Evolutionary conservation across 2,329 filamentous ascomycete genomes (phyloP), one percentile per base, ranked within the genome.

Genomic region (Trichoderma sp.): DNA sequence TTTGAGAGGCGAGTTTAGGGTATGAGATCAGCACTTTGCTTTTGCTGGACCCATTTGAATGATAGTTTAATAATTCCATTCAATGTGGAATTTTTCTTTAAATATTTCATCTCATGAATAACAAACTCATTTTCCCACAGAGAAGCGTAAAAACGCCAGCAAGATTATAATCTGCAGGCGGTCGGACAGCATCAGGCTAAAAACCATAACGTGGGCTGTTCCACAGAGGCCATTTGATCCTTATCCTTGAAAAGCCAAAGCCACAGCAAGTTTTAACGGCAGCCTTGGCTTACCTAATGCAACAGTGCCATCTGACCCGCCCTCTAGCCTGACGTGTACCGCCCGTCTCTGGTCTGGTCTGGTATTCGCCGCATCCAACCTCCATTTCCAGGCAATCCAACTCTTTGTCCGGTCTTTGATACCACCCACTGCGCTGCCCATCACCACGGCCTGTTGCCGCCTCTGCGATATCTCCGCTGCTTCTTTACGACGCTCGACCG

Each of bases 331-430:
- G 73, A 65, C 62, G 66, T 67, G 71, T 74, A 78, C 78, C 79
- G 71, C 76, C 76, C 77, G 75, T 71, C 62, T 75, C 72, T 41
- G 63, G 21, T 68, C 41, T 77, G 38, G 38, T 41, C 35, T 41
- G 60, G 60, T 33, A 77, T 77, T 78, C 78, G 75, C 77, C 74
- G 76, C 77, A 73, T 71, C 71, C 66, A 74, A 71, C 75, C 75
- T 63, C 35, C 67, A 71, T 62, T 76, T 73, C 77, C 77, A 76
- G 45, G 45, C 56, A 56, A 41, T 56, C 35, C 63, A 67, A 67
- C 62, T 41, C 62, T 64, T 60, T 73, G 31, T 71, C 69, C 59
- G 50, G 38, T 45, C 14, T 38, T 59, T 50, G 29, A 62, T 74
- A 38, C 63, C 35, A 62, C 62, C 63, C 35, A n/a, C 24, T 68